Base-by-base conservation (phyloP, 2,329 filamentous ascomycete species). In the Cyclaneusma minus region DNA sequence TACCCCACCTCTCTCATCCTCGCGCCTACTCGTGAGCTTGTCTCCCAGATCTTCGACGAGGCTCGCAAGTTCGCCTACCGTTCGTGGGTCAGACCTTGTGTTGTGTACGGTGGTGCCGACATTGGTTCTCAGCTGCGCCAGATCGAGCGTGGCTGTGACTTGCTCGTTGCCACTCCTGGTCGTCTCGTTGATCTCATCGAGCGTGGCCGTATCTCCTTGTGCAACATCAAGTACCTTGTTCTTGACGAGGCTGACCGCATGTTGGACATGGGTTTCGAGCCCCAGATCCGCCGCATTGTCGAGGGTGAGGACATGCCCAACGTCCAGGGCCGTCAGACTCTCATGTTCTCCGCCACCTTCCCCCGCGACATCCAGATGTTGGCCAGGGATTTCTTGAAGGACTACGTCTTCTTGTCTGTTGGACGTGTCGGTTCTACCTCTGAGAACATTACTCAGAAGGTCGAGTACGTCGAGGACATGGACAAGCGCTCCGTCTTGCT, bases 241-340 rank as follows among this genome's bases (percentile, higher is more conserved):
- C 81, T 98, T 29, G 89, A 98, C 45, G 89, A 98, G 71, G 89
- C 89, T 55, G 89, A 98, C 64, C 89, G 89, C 55, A 98, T 98
- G 89, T 68, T 98, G 68, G 89, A 98, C 69, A 98, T 98, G 89
- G 89, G 89, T 89, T 98, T 98, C 68, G 89, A 98, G 66, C 89
- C 89, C 47, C 89, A 98, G 62, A 98, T 98, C 51, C 85, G 89
- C 48, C 81, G 87, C 46, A 95, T 98, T 47, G 89, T 98, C 23
- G 87, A 95, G 59, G 84, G 84, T 34, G 89, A 95, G 60, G 89
- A 98, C 47, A 98, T 98, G 89, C 89, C 89, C 31, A 55, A 58
- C 28, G 81, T 87, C 34, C 61, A 73, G 39, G 62, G 68, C 44
- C 85, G 89, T 49, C 89, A 98, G 60, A 98, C 89, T 29, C 87